Evolutionary conservation across 306 rosid genomes (phyloP).

Genomic region (Coriaria nepalensis): DNA sequence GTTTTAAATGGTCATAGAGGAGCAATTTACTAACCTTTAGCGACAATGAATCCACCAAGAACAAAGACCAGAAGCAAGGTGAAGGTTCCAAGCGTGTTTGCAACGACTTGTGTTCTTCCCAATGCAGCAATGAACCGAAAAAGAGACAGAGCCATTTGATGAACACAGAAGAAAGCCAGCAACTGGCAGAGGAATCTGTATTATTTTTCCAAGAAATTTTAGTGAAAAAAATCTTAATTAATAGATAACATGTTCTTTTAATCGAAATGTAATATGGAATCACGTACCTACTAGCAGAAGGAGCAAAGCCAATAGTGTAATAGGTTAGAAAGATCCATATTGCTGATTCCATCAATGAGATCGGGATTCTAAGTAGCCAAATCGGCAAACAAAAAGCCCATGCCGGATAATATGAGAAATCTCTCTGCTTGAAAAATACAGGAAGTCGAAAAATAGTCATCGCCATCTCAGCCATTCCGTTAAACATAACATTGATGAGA

Average conservation of each 20-base stretch:
- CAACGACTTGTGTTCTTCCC: slow-evolving; percentile 65
- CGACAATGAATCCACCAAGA: slow-evolving; percentile 84
- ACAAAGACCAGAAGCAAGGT: slow-evolving; percentile 51
- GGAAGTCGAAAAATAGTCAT: slow-evolving; percentile 56
- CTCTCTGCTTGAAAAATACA: slow-evolving; percentile 65
- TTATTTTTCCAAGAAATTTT: slow-evolving; percentile 1
- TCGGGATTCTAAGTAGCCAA: slow-evolving; percentile 63
- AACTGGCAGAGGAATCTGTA: slow-evolving; percentile 70
- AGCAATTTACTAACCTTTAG: slow-evolving; percentile 37
- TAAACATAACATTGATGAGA: slow-evolving; percentile 54
- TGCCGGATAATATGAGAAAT: slow-evolving; percentile 57
- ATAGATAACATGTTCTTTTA: no score
- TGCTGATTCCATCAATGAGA: slow-evolving; percentile 50
- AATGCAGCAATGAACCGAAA: slow-evolving; percentile 73
- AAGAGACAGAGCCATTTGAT: slow-evolving; percentile 67
- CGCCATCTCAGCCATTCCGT: slow-evolving; percentile 55
- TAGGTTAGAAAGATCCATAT: slow-evolving; percentile 63
- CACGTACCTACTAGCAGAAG: slow-evolving; percentile 52
- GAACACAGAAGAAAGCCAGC: slow-evolving; percentile 63
- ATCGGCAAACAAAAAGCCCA: slow-evolving; percentile 73
- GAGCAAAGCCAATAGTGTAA: slow-evolving; percentile 77
- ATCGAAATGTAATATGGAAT: neutral
- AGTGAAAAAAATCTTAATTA: neutral
- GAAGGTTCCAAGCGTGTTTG: slow-evolving; percentile 50
- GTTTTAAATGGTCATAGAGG: no score